A percentile compares a stretch with the other conserved stretches of the same genome.
These are phyloP conservation scores for Fusarium sp. DNA, from an alignment of 2,329 filamentous ascomycete genomes.

Conservation along the genomic window DNA sequence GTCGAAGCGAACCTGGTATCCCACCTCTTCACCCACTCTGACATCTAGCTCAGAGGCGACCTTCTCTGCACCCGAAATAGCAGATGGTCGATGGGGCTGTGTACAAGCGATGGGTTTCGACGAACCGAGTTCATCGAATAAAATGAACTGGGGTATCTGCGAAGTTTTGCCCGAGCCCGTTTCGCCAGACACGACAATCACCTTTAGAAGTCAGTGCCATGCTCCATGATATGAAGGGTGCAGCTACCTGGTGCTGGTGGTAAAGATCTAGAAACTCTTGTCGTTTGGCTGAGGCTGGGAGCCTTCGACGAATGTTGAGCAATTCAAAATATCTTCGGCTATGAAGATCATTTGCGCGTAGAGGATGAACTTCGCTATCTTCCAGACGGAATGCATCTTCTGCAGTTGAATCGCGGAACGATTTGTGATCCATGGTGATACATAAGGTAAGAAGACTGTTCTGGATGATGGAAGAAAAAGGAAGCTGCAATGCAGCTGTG, in stretches of 20 bases:
- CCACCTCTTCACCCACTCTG: constrained; percentile 84
- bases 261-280: neutral
- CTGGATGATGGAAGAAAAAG: neutral
- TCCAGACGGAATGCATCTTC: neutral
- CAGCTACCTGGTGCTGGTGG: neutral
- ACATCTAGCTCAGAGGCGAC: constrained; percentile 89
- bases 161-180: constrained; percentile 34
- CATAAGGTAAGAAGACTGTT: too few relatives aligned
- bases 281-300: neutral
- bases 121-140: neutral
- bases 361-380: neutral
- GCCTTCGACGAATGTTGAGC: neutral
- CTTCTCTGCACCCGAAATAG: constrained; percentile 90
- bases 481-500: neutral
- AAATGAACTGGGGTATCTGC: constrained; percentile 20
- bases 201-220: neutral
- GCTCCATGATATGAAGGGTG: neutral
- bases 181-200: constrained; percentile 20
- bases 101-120: neutral
- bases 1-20: constrained; percentile 87
- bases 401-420: neutral
- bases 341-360: neutral
- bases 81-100: constrained; percentile 86
- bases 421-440: neutral
- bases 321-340: neutral